Conservation (phyloP, 805 yeast genomes). For the Zygosaccharomyces rouxii region DNA sequence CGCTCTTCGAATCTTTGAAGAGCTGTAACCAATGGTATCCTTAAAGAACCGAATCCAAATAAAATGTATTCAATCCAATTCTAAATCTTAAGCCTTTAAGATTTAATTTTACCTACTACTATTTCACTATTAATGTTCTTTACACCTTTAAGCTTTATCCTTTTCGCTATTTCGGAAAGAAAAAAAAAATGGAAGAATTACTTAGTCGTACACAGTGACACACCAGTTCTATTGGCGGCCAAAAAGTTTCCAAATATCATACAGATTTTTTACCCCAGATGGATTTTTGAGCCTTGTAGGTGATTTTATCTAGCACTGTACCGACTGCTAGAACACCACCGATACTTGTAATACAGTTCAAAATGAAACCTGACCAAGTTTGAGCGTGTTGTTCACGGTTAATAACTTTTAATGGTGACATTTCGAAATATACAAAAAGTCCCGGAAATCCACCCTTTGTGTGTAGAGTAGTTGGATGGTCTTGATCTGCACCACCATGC, state of each 20-base stretch:
- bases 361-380: slow-evolving; percentile 76
- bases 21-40: background rate
- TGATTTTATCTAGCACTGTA: slow-evolving; percentile 78
- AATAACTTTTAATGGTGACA: slow-evolving; percentile 87
- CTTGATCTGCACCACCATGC: slow-evolving; percentile 82
- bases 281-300: slow-evolving; percentile 83
- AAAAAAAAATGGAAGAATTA: background rate
- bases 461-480: slow-evolving; percentile 82
- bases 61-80: background rate
- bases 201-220: slow-evolving; percentile 9
- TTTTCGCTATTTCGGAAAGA: background rate
- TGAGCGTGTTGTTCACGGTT: slow-evolving; percentile 65
- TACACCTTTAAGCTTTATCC: background rate
- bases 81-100: background rate
- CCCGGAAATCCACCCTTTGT: slow-evolving; percentile 90
- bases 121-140: background rate
- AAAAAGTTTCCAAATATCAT: slow-evolving; percentile 5
- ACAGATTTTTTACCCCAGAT: slow-evolving; percentile 36
- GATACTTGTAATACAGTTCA: slow-evolving; percentile 80
- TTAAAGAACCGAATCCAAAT: background rate
- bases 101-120: background rate
- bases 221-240: slow-evolving; percentile 3
- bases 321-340: slow-evolving; percentile 95
- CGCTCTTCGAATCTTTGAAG: background rate
- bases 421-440: slow-evolving; percentile 79